Evolutionary conservation across 129 eudicot species (phyloP).

Genomic region (Solidago caesia): DNA sequence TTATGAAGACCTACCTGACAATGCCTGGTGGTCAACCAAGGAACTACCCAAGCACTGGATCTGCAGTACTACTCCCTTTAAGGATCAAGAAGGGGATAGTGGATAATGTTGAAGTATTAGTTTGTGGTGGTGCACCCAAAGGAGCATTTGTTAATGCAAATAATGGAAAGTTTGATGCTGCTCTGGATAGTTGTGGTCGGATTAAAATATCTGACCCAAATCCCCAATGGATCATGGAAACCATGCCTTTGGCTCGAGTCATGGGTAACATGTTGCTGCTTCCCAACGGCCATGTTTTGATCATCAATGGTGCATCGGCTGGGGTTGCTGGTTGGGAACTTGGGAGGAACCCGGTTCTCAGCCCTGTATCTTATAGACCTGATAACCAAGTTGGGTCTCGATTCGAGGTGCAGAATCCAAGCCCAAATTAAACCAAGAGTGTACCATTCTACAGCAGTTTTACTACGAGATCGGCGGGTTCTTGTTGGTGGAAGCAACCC

Average conservation of each 20-base stretch:
- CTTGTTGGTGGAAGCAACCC: constrained; percentile 34
- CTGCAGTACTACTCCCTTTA: constrained; percentile 32
- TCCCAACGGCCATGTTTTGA: constrained; percentile 25
- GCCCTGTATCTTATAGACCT: constrained; percentile 20
- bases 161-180: constrained; percentile 21
- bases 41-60: constrained; percentile 29
- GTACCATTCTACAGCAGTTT: constrained; percentile 26
- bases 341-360: constrained; percentile 34
- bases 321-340: constrained; percentile 29
- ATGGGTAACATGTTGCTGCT: constrained; percentile 35
- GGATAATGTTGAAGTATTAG: constrained; percentile 19
- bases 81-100: neutral
- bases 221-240: constrained; percentile 34
- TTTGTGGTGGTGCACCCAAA: constrained; percentile 35
- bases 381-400: constrained; percentile 17
- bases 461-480: constrained; percentile 28
- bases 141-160: constrained; percentile 28
- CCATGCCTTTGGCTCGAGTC: constrained; percentile 39
- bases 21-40: constrained; percentile 30
- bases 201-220: constrained; percentile 24
- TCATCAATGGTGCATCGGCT: constrained; percentile 27
- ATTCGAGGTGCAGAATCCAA: constrained; percentile 28
- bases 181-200: constrained; percentile 26
- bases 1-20: constrained; percentile 18
- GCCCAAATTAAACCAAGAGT: constrained; percentile 22